Evolutionary conservation across 1,284 basidiomycete species (phyloP).

Genomic region (Boletus smithii): DNA sequence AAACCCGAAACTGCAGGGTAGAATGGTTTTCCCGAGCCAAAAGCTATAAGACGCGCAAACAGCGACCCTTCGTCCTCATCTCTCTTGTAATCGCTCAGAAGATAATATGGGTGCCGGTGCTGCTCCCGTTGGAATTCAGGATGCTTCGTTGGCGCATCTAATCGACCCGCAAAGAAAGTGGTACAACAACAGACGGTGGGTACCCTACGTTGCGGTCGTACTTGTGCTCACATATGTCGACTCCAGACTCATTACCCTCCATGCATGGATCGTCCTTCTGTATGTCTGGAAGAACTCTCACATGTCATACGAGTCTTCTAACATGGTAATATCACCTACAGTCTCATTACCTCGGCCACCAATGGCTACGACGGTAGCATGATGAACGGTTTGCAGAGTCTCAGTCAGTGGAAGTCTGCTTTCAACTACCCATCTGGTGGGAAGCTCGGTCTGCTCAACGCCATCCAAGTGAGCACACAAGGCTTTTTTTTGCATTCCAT

Average conservation of each 20-base stretch:
- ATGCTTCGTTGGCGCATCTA: constrained; percentile 49
- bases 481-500: neutral
- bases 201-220: neutral
- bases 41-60: constrained; percentile 15
- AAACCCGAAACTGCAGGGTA: neutral
- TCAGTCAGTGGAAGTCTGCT: constrained; percentile 57
- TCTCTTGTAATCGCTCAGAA: constrained; percentile 17
- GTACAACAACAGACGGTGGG: constrained; percentile 69
- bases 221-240: constrained; percentile 3
- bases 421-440: constrained; percentile 54
- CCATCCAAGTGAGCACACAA: constrained; percentile 56
- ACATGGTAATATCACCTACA: constrained; percentile 23
- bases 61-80: neutral
- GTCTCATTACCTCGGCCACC: constrained; percentile 72
- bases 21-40: constrained; percentile 7
- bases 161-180: constrained; percentile 64
- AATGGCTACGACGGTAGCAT: constrained; percentile 76
- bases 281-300: constrained; percentile 30
- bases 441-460: constrained; percentile 69
- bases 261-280: constrained; percentile 68
- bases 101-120: constrained; percentile 49
- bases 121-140: constrained; percentile 27
- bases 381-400: constrained; percentile 74
- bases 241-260: constrained; percentile 60
- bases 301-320: constrained; percentile 1